A percentile compares a stretch with the other conserved stretches of the same genome.
These are phyloP conservation scores for Deinandra increscens DNA, from an alignment of 129 eudicot species.

Conservation along the genomic window DNA sequence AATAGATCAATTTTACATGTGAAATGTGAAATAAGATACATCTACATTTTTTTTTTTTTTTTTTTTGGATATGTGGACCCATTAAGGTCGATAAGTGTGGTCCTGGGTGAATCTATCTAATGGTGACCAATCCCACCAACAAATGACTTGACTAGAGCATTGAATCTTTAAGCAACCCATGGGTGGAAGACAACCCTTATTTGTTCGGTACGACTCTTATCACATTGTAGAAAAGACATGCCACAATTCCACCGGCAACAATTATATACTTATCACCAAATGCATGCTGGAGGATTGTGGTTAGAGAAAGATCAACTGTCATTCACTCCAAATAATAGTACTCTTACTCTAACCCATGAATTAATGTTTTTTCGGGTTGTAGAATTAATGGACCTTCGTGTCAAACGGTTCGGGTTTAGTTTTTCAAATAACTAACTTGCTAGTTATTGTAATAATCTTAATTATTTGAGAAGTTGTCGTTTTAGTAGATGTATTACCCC, in stretches of 20 bases:
- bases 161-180: conserved; percentile 14
- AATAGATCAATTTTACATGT: too few species aligned
- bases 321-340: neutral
- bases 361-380: neutral
- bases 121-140: conserved; percentile 11
- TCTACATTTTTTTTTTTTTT: too few species aligned
- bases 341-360: neutral
- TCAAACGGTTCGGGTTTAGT: too few species aligned
- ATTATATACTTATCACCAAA: neutral
- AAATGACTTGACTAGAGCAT: conserved; percentile 26
- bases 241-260: neutral
- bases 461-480: too few species aligned
- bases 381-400: neutral
- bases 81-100: conserved; percentile 15
- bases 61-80: conserved; percentile 7
- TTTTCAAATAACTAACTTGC: too few species aligned
- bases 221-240: conserved; percentile 17
- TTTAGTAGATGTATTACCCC: too few species aligned
- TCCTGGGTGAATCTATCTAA: conserved; percentile 6
- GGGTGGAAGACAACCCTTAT: conserved; percentile 32
- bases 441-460: too few species aligned
- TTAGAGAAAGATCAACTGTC: neutral
- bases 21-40: too few species aligned
- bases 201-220: neutral
- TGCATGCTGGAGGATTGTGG: neutral